Evolutionary conservation across 129 eudicot genomes (phyloP).

Genomic region (carrot (Daucus carota)): DH1_v3.0 NC_030388.2:28678501-28679000

Average conservation of each 20-base stretch:
- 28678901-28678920: slow-evolving; percentile 94
- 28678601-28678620: neutral
- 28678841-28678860: neutral
- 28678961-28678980: slow-evolving; percentile 70
- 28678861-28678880: neutral
- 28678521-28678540: no score
- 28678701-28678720: slow-evolving; percentile 85
- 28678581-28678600: neutral
- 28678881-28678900: slow-evolving; percentile 81
- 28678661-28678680: slow-evolving; percentile 72
- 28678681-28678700: slow-evolving; percentile 84
- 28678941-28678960: slow-evolving; percentile 80
- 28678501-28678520: neutral
- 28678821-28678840: slow-evolving; percentile 15
- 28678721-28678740: slow-evolving; percentile 66
- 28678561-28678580: neutral
- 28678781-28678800: slow-evolving; percentile 86
- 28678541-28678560: no score
- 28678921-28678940: slow-evolving; percentile 78
- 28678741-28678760: slow-evolving; percentile 87
- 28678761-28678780: slow-evolving; percentile 73
- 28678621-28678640: neutral
- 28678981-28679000: slow-evolving; percentile 96
- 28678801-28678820: slow-evolving; percentile 68
- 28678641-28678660: neutral